Conservation (phyloP, 768 basidiomycete species). For the Xerocomellus chrysenteron region DNA sequence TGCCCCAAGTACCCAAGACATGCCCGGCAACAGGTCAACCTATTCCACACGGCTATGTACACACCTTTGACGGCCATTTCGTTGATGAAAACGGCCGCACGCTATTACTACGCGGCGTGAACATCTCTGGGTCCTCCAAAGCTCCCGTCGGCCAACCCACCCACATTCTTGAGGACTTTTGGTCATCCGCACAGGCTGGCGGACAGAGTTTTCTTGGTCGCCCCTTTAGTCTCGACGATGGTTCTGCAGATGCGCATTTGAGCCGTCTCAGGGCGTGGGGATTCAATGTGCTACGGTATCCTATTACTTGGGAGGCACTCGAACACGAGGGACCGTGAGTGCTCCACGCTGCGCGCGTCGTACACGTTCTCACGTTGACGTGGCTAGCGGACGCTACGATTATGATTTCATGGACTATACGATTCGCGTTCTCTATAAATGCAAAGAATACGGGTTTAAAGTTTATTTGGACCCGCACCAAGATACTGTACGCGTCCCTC, state of each 20-base stretch:
- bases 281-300: conserved; percentile 79
- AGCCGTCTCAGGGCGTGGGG: conserved; percentile 90
- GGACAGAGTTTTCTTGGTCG: conserved; percentile 70
- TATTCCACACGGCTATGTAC: conserved; percentile 42
- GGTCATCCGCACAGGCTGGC: conserved; percentile 73
- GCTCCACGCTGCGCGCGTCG: not conserved
- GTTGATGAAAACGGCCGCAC: conserved; percentile 75
- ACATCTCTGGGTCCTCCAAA: conserved; percentile 88
- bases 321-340: conserved; percentile 96
- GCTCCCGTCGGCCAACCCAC: conserved; percentile 73
- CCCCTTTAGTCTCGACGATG: conserved; percentile 83
- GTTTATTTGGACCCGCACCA: conserved; percentile 97
- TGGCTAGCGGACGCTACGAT: conserved; percentile 79
- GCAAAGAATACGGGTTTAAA: conserved; percentile 88
- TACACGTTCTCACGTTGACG: not conserved
- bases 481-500: conserved; percentile 66
- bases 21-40: conserved; percentile 21
- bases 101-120: conserved; percentile 88
- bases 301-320: conserved; percentile 93
- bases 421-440: conserved; percentile 81
- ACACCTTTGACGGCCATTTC: conserved; percentile 67
- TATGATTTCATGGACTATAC: conserved; percentile 91
- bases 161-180: conserved; percentile 70
- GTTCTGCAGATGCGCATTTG: conserved; percentile 82
- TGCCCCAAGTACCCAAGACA: conserved; percentile 21